Evolutionary conservation across 441 rosid species (phyloP), one percentile per base, ranked within the genome.

Genomic region (Gossypium gossypioides): DNA sequence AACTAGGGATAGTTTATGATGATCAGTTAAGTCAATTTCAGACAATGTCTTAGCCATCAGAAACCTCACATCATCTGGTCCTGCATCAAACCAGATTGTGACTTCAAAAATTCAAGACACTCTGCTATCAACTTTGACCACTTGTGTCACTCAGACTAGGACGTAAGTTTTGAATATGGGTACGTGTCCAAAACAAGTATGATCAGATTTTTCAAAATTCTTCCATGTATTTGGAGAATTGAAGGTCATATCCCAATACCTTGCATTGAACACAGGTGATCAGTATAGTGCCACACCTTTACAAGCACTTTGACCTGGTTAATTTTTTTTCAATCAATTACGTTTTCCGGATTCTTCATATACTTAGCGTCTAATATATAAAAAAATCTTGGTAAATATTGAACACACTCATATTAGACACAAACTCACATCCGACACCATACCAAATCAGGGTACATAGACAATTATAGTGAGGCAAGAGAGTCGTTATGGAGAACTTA

Each of bases 11-110:
- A 80, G 15, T 71, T 78, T 83, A 21, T 76, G 71, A 54, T 75
- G 77, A 21, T 83, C 82, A 37, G 79, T 80, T 25, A 83, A 68
- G 68, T 83, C 82, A 56, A 74, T 73, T 66, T 83, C 79, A 6
- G 86, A 74, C 63, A 83, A 65, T 19, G 78, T 76, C 71, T 62
- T 62, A 4, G 79, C 81, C 82, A 78, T 80, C 15, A 63, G 34
- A 68, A 76, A 46, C 69, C 48, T 72, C 50, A 57, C 79, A 64
- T 83, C 13, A 48, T 69, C 77, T 12, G 80, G 21, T 52, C 83
- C 83, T 80, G 81, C 72, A 77, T 50, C 52, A 62, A 46, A 58
- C 63, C 37, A 24, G 16, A 68, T 68, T 29, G 44, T 10, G 18
- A 69, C 46, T 68, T 24, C 6, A 21, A 63, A 66, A 75, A 22